Evolutionary conservation across 805 yeast genomes (phyloP).

Genomic region (Cephaloascus fragrans): DNA sequence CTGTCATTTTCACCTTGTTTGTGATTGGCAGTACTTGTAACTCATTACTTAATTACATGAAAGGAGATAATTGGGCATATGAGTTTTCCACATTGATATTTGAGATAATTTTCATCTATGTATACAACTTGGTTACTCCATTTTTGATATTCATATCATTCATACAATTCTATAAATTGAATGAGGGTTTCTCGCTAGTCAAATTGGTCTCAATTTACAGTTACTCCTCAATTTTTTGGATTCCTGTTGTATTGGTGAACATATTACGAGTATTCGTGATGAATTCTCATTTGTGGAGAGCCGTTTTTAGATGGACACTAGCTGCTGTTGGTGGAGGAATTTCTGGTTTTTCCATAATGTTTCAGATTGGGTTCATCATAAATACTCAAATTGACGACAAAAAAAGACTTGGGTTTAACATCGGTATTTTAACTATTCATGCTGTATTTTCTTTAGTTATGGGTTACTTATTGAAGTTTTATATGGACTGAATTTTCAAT

Average conservation of each 20-base stretch:
- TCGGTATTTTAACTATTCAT: background rate
- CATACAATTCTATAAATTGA: conserved; percentile 44
- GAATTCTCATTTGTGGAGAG: conserved; percentile 31
- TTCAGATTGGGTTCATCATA: conserved; percentile 15
- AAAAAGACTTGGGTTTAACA: background rate
- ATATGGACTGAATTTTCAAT: too few species aligned
- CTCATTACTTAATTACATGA: conserved; percentile 45
- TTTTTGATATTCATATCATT: conserved; percentile 38
- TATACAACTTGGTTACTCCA: conserved; percentile 67
- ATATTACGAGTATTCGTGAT: conserved; percentile 47
- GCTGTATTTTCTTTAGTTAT: background rate
- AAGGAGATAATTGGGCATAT: conserved; percentile 42
- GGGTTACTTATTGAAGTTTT: too few species aligned
- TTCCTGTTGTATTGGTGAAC: conserved; percentile 64
- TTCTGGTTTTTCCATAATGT: conserved; percentile 46
- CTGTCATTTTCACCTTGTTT: conserved; percentile 66
- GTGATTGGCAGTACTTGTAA: conserved; percentile 66
- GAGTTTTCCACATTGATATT: conserved; percentile 54
- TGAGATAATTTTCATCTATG: conserved; percentile 64
- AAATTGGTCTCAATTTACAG: conserved; percentile 72
- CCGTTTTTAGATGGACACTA: conserved; percentile 51
- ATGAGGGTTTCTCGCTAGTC: conserved; percentile 38
- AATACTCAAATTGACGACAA: background rate
- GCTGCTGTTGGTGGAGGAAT: conserved; percentile 50
- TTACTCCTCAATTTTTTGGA: conserved; percentile 76